A percentile compares a stretch with the other conserved stretches of the same genome.
phyloP scores from a whole-genome alignment of 345 rosid genomes.

The Populus nigra region DNA sequence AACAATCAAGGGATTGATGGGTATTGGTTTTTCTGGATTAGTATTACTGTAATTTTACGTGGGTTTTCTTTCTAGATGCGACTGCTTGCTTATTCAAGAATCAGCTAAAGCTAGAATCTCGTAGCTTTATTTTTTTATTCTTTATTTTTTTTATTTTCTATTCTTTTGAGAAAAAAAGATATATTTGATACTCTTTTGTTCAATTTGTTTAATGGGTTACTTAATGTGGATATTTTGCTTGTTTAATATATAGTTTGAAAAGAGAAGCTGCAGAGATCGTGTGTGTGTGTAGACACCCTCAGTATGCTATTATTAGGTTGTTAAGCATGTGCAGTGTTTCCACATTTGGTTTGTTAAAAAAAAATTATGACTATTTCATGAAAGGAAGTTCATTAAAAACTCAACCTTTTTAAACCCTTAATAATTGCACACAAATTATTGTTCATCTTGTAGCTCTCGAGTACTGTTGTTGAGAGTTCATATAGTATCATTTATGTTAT shows the following conservation, averaged over 20 bases:
- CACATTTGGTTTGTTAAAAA: background rate
- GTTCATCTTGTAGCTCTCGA: background rate
- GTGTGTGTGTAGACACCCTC: background rate
- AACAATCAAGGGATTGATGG: background rate
- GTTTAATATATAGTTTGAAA: background rate
- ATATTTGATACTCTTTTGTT: background rate
- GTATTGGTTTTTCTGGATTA: background rate
- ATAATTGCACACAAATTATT: background rate
- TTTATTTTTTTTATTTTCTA: background rate
- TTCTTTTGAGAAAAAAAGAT: constrained; percentile 3
- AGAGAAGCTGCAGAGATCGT: background rate
- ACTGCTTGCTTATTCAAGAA: constrained; percentile 3
- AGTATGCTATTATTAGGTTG: constrained; percentile 5
- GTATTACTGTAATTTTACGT: constrained; percentile 1
- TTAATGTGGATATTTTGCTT: constrained; percentile 19
- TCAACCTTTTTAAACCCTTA: background rate
- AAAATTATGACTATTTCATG: background rate
- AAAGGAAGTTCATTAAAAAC: background rate
- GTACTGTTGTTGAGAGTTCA: background rate
- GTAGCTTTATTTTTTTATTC: background rate
- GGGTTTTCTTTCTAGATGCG: constrained; percentile 7
- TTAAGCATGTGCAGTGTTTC: background rate
- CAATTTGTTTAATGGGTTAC: constrained; percentile 13
- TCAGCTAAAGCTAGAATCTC: constrained; percentile 6
- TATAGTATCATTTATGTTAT: background rate